Percentiles rank a stretch among this genome's conserved stretches.
Conservation (phyloP, 768 basidiomycete species). For the Naganishia randhawae region DNA sequence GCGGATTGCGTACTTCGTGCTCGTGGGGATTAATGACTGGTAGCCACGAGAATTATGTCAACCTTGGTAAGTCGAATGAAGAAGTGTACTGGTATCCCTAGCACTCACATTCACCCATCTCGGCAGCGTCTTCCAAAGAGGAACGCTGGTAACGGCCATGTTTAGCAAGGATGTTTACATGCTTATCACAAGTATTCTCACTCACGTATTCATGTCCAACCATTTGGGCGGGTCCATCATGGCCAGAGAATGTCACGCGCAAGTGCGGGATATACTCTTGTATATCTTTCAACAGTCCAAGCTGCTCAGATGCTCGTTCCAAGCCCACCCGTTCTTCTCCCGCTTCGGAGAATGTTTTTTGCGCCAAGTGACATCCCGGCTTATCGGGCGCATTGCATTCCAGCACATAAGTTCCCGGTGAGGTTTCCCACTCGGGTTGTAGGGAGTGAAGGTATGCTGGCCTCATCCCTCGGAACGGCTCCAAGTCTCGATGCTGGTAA, state of each 20-base stretch:
- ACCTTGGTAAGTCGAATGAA: background rate
- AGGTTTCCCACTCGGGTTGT: conserved; percentile 28
- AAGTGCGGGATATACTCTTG: conserved; percentile 37
- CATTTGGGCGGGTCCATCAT: conserved; percentile 47
- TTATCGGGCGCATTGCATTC: conserved; percentile 34
- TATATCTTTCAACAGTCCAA: conserved; percentile 38
- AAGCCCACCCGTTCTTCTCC: conserved; percentile 36
- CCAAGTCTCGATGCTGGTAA: conserved; percentile 40
- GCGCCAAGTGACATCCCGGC: conserved; percentile 13
- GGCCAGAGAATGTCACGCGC: conserved; percentile 41
- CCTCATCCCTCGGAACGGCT: conserved; percentile 42
- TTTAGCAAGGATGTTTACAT: background rate
- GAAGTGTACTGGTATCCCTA: background rate
- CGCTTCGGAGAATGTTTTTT: conserved; percentile 33
- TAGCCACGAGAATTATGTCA: conserved; percentile 13
- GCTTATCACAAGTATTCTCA: background rate
- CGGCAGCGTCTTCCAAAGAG: conserved; percentile 42
- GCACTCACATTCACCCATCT: conserved; percentile 42
- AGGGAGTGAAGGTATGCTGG: conserved; percentile 33
- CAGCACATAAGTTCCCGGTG: conserved; percentile 43
- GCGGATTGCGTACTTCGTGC: conserved; percentile 36
- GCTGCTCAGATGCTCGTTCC: conserved; percentile 40
- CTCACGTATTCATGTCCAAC: conserved; percentile 48
- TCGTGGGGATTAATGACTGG: conserved; percentile 40
- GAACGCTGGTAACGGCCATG: conserved; percentile 32